Base-by-base conservation (phyloP, 2,329 filamentous ascomycete genomes). In the Fusarium fujikuroi region DNA sequence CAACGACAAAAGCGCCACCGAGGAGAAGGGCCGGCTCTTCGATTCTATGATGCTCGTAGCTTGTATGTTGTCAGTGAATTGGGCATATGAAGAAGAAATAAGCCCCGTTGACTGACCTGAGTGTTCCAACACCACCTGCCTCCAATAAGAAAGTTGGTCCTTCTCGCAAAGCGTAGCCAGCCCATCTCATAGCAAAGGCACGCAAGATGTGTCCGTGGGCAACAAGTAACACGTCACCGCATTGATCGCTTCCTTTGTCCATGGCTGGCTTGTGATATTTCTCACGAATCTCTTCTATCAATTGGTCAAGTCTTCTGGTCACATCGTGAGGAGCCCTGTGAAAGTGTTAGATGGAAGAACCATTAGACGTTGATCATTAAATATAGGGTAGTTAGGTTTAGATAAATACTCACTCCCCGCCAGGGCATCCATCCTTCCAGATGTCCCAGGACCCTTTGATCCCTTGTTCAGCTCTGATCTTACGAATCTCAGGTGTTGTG, bases 131-230 rank as follows among this genome's bases (percentile, higher is more conserved):
- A 74, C 93, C 94, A n/a, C 94, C 94, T 10, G 94, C 93, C 81
- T 98, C 95, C n/a, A 98, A 84, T 69, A 97, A 86, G 80, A 98
- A 90, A 10, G 91, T 89, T 43, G 94, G 92, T 12, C 92, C 94
- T 56, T 94, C 91, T 61, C 90, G 88, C 66, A 98, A 85, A 18
- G 89, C 86, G 84, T 92, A 92, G 0, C 90, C 90, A 1, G 91
- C 88, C 95, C 95, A 98, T 37, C 95, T 88, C 86, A 95, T 93
- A 11, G 95, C 95, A 80, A 98, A 94, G 0, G 94, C 93, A 21
- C 95, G 87, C 60, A 98, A 84, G 63, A 97, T 95, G 83, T 97
- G 95, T 0, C 95, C 95, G 80, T 98, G 95, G 28, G 94, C 95
- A 10, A 98, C 94, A 54, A 97, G 86, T 30, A 89, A 15, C 79